phyloP scores from a whole-genome alignment of 495 filamentous ascomycete genomes.

The Penicillium parvum region DNA sequence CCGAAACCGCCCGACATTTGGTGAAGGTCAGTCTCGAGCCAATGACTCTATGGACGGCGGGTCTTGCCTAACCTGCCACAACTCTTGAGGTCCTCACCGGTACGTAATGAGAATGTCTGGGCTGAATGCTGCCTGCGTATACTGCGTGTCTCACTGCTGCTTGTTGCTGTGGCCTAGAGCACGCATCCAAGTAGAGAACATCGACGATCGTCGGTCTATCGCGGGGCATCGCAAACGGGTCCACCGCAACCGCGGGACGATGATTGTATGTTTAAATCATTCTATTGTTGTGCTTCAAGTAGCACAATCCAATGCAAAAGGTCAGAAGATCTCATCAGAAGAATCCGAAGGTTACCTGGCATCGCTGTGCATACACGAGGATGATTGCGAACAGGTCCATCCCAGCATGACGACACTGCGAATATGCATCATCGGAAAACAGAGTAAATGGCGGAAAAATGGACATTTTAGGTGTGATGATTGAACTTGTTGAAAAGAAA shows the following conservation, averaged over 20 bases:
- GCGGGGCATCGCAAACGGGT: conserved; percentile 12
- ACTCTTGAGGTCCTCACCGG: neutral
- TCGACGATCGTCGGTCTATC: neutral
- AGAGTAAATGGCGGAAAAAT: neutral
- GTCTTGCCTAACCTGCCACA: conserved; percentile 3
- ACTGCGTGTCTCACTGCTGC: too few relatives aligned
- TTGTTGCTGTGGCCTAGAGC: neutral
- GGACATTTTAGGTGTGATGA: neutral
- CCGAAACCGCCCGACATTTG: conserved; percentile 26
- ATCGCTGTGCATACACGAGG: neutral
- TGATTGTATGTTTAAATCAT: too few relatives aligned
- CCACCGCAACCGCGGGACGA: neutral
- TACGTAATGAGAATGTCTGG: too few relatives aligned
- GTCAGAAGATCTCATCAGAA: neutral
- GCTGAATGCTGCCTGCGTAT: too few relatives aligned
- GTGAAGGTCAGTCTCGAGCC: conserved; percentile 1
- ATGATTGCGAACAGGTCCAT: neutral
- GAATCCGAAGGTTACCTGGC: neutral
- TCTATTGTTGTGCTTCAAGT: too few relatives aligned
- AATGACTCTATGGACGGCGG: neutral
- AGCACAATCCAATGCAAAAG: too few relatives aligned
- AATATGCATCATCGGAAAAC: neutral
- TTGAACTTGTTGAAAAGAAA: too few relatives aligned
- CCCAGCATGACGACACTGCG: neutral
- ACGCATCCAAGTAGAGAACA: neutral